These are phyloP conservation scores for Meyerozyma smithsonii DNA, from an alignment of 1,139 yeast species.

Conservation along the genomic window DNA sequence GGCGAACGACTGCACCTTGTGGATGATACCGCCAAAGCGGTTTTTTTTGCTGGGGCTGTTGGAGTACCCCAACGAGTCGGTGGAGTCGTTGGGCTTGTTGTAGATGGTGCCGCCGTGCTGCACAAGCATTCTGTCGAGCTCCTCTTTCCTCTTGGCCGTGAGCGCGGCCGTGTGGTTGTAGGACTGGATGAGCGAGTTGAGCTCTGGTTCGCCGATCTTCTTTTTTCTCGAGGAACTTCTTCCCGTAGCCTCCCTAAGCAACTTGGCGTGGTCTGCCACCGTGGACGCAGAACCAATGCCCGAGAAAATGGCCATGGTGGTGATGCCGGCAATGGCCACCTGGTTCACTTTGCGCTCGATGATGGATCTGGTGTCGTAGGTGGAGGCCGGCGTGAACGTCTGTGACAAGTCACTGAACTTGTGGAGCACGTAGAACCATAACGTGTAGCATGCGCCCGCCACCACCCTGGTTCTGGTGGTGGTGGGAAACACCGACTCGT, in stretches of 20 bases:
- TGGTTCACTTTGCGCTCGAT: conserved; percentile 49
- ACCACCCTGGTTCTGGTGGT: conserved; percentile 8
- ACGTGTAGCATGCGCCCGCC: conserved; percentile 11
- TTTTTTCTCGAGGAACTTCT: not conserved
- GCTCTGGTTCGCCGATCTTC: conserved; percentile 16
- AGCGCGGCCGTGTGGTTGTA: conserved; percentile 38
- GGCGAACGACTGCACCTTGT: conserved; percentile 43
- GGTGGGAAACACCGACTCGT: conserved; percentile 23
- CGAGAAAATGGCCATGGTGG: conserved; percentile 64
- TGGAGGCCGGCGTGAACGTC: conserved; percentile 19
- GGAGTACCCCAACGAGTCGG: conserved; percentile 6
- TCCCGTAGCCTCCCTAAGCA: conserved; percentile 4
- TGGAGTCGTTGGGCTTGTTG: conserved; percentile 14
- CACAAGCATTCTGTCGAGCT: conserved; percentile 21
- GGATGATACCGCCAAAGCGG: conserved; percentile 24
- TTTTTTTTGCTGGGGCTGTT: no score
- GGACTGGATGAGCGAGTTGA: conserved; percentile 30
- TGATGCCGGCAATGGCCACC: conserved; percentile 66
- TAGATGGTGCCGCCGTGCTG: conserved; percentile 26
- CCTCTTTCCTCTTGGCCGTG: conserved; percentile 27
- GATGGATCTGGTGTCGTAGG: conserved; percentile 20
- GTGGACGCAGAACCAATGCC: conserved; percentile 78
- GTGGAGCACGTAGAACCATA: conserved; percentile 33
- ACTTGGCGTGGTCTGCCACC: conserved; percentile 5
- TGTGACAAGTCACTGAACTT: conserved; percentile 34